Conservation (phyloP, 1,284 basidiomycete species). For the Trametes pubescens region DNA sequence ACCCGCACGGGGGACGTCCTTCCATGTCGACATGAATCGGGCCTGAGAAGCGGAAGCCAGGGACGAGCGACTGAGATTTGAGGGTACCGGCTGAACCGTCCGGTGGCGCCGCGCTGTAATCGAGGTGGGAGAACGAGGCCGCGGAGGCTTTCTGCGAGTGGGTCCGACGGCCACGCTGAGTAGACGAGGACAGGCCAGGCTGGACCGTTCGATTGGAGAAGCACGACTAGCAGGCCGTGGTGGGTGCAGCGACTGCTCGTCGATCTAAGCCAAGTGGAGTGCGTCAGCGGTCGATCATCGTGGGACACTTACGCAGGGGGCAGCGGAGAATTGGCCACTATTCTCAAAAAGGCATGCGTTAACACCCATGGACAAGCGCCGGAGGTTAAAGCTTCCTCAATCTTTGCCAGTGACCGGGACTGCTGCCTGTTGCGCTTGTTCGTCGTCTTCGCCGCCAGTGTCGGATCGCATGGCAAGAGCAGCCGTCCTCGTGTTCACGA, state of each 20-base stretch:
- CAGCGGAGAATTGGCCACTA: slow-evolving; percentile 9
- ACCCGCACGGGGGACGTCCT: slow-evolving; percentile 25
- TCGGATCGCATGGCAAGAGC: slow-evolving; percentile 1
- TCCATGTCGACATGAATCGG: slow-evolving; percentile 28
- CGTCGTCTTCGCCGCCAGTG: not conserved
- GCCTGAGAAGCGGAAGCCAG: slow-evolving; percentile 15
- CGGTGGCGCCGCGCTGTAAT: slow-evolving; percentile 20
- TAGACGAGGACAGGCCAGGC: slow-evolving; percentile 20
- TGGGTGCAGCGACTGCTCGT: not conserved
- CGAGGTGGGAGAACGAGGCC: slow-evolving; percentile 19
- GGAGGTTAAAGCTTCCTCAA: slow-evolving; percentile 20
- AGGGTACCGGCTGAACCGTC: slow-evolving; percentile 28
- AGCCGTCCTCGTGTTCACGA: slow-evolving; percentile 1
- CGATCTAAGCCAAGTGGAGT: slow-evolving; percentile 5
- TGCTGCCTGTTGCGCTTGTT: not conserved
- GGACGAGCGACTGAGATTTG: slow-evolving; percentile 22
- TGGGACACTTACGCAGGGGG: not conserved
- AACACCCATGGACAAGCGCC: slow-evolving; percentile 1
- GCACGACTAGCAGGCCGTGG: slow-evolving; percentile 10
- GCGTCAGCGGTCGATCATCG: slow-evolving; percentile 21
- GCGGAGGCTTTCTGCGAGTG: slow-evolving; percentile 23
- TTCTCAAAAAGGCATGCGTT: slow-evolving; percentile 5
- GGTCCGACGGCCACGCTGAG: slow-evolving; percentile 23
- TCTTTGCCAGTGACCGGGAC: not conserved
- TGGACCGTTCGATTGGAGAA: slow-evolving; percentile 10